Percentiles rank a stretch among this genome's conserved stretches.
Conservation (phyloP, 192 early-diverging fungal genomes). For the Paraglomus brasilianum region DNA sequence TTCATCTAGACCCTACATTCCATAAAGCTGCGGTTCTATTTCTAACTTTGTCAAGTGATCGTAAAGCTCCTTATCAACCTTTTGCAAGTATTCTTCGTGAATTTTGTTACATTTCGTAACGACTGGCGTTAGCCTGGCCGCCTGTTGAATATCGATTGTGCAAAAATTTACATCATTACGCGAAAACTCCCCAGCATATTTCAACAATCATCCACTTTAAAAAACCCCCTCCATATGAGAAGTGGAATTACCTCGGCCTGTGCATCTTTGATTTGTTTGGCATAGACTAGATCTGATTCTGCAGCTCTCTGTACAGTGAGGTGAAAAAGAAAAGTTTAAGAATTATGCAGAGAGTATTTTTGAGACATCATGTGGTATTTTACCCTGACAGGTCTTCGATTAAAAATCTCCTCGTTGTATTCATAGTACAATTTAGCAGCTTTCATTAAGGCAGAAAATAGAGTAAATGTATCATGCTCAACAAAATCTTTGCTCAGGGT, state of each 20-base stretch:
- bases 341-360: neutral
- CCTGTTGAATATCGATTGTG: conserved; percentile 32
- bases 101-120: conserved; percentile 70
- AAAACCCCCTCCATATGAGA: neutral
- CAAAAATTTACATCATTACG: conserved; percentile 15
- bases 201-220: too few species aligned
- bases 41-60: conserved; percentile 66
- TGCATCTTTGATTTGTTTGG: neutral
- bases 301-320: conserved; percentile 16
- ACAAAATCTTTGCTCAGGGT: conserved; percentile 70
- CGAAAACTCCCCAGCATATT: too few species aligned
- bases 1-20: conserved; percentile 57
- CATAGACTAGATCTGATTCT: conserved; percentile 19
- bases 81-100: conserved; percentile 67
- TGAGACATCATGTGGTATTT: neutral
- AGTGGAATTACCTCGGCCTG: conserved; percentile 21
- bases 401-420: conserved; percentile 55
- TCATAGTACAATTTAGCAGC: conserved; percentile 85
- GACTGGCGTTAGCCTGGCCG: conserved; percentile 62
- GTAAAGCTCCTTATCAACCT: conserved; percentile 71
- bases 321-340: neutral
- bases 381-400: conserved; percentile 40
- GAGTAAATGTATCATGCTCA: conserved; percentile 82
- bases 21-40: conserved; percentile 95
- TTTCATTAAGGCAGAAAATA: conserved; percentile 85